Base-by-base conservation (phyloP, 1,139 yeast genomes). In the Yamadazyma dendronema region DNA sequence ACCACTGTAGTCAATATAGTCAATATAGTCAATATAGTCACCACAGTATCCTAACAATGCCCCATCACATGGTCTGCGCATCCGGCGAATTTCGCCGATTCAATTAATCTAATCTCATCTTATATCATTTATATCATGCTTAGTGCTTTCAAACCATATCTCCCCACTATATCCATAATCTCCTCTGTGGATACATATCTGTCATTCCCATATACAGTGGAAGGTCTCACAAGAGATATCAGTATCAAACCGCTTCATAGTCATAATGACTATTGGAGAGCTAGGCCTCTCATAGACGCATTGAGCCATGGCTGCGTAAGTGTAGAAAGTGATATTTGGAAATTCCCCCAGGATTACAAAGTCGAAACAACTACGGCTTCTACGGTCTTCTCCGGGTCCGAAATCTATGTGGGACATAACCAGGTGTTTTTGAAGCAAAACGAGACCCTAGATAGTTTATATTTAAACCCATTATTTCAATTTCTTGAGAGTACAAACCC, bases 211-310 rank as follows among this genome's bases (percentile, higher is more conserved):
- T 19, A 5, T n/a, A 49, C 58, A 2, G 45, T 63, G 2, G 73
- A 68, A 39, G 46, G 52, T 12, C 52, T 78, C 29, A 78, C 79
- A 2, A 59, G 75, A 36, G 81, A 77, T 47, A 77, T 77, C 1
- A 57, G 65, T 25, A 56, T 73, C 23, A 66, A 70, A 36, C 76
- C 77, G 4, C 64, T 82, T 15, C 92, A 84, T 50, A 80, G 88
- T 0, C 92, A 84, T 53, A 84, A 84, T 52, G 92, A 84, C 53
- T 84, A 84, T 56, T 81, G 87, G 88, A 63, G 90, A 46, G 46
- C 55, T 2, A 54, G 62, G 4, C 92, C 92, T 0, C 62, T 84
- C 8, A 66, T 77, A 40, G 83, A 80, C 42, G 90, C 89, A 0
- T 56, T 83, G 26, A 61, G 69, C 11, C 57, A 62, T 21, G 92